A percentile compares a stretch with the other conserved stretches of the same genome.
Conservation (phyloP, 2,329 filamentous ascomycete species). For the Botrytis deweyae region DNA sequence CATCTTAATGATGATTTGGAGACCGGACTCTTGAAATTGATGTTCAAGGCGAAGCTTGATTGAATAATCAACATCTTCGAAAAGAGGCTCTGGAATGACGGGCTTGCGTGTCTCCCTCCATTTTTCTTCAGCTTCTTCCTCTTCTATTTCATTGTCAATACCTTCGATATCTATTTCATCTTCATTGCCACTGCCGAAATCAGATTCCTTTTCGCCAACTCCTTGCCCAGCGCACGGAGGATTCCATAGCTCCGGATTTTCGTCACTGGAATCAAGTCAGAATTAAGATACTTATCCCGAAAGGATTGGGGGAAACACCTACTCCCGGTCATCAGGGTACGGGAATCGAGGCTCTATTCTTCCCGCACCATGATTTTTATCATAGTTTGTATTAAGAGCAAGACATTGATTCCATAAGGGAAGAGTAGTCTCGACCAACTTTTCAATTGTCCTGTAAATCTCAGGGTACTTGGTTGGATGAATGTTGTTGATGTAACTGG, state of each 20-base stretch:
- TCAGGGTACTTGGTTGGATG: conserved; percentile 41
- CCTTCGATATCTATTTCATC: conserved; percentile 19
- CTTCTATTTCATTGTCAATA: conserved; percentile 20
- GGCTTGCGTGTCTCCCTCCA: background rate
- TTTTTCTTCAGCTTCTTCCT: background rate
- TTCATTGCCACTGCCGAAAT: conserved; percentile 18
- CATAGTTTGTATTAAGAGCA: background rate
- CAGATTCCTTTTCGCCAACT: background rate
- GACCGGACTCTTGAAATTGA: conserved; percentile 37
- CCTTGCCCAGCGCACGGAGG: conserved; percentile 25
- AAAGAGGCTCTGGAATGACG: background rate
- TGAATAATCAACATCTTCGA: background rate
- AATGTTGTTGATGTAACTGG: conserved; percentile 48
- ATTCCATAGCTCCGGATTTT: background rate
- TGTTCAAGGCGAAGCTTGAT: background rate
- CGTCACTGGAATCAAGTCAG: conserved; percentile 27
- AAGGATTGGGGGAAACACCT: conserved; percentile 9
- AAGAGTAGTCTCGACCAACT: conserved; percentile 39
- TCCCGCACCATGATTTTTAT: background rate
- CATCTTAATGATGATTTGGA: conserved; percentile 66
- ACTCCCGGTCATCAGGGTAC: background rate
- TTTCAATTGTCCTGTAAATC: conserved; percentile 43
- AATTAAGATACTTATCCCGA: conserved; percentile 13
- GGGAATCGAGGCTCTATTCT: background rate
- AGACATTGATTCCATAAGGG: conserved; percentile 41